Percentiles rank a stretch among this genome's conserved stretches.
Evolutionary conservation across 345 rosid species (phyloP).

Genomic region (Citrus sp.): DNA sequence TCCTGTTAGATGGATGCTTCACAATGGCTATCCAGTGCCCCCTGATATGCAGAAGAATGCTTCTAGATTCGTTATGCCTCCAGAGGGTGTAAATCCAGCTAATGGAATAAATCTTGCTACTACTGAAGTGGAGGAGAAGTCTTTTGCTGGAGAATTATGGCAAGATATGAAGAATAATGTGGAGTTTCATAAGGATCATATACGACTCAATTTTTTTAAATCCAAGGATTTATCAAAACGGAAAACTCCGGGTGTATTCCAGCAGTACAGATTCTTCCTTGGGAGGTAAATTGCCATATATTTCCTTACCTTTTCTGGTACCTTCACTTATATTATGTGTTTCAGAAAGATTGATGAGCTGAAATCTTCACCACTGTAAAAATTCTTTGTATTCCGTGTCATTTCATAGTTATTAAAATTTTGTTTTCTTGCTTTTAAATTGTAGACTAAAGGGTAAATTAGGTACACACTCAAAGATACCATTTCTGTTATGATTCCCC

Average conservation of each 20-base stretch:
- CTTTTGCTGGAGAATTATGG: conserved; percentile 88
- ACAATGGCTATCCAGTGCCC: conserved; percentile 74
- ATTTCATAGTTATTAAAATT: not conserved
- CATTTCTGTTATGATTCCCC: not conserved
- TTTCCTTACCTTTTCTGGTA: not conserved
- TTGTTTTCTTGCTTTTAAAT: not conserved
- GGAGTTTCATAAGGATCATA: conserved; percentile 60
- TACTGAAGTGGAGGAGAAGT: conserved; percentile 35
- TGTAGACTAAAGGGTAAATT: not conserved
- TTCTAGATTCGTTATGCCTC: conserved; percentile 24
- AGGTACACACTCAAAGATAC: not conserved
- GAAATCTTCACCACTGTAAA: not conserved
- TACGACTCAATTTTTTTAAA: conserved; percentile 61
- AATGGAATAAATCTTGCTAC: conserved; percentile 22
- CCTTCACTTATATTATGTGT: not conserved
- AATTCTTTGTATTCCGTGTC: not conserved
- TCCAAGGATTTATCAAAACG: conserved; percentile 62
- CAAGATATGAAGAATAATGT: conserved; percentile 67
- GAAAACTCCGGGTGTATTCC: conserved; percentile 58
- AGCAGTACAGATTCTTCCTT: conserved; percentile 76
- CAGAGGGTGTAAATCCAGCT: conserved; percentile 18
- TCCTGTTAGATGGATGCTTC: conserved; percentile 91
- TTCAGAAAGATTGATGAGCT: not conserved
- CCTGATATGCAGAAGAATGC: conserved; percentile 53
- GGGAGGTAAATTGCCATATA: conserved; percentile 57